Percentiles rank a stretch among this genome's conserved stretches.
phyloP scores from a whole-genome alignment of 2,329 filamentous ascomycete species.

The Aureobasidium sp. region DNA sequence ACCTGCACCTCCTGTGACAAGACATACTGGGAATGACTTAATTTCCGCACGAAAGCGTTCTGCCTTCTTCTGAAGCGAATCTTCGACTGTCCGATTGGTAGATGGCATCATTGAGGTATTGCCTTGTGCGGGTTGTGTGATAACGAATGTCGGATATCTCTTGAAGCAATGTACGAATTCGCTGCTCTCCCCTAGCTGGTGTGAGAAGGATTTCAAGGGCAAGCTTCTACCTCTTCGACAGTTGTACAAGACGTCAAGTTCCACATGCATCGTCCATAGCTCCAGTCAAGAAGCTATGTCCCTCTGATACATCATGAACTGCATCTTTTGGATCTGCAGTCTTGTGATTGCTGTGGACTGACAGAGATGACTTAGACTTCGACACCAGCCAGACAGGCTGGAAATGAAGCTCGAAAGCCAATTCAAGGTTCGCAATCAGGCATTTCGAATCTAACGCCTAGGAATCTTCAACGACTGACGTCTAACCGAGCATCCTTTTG shows the following conservation, averaged over 20 bases:
- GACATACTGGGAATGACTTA: slow-evolving; percentile 9
- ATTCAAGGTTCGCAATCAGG: neutral
- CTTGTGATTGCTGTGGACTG: too few species aligned
- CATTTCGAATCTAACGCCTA: neutral
- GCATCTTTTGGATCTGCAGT: neutral
- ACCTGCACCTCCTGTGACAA: slow-evolving; percentile 10
- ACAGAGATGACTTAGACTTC: neutral
- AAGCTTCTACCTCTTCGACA: neutral
- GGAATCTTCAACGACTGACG: neutral
- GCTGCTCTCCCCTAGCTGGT: neutral
- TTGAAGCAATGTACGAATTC: too few species aligned
- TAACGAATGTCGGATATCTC: neutral
- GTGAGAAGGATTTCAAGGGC: neutral
- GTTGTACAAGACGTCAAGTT: neutral
- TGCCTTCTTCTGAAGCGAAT: neutral
- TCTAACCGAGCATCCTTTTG: neutral
- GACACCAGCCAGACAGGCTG: neutral
- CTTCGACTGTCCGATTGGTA: neutral
- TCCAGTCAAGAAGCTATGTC: neutral
- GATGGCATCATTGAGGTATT: neutral
- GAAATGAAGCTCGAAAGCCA: neutral
- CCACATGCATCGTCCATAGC: neutral
- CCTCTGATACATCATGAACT: neutral
- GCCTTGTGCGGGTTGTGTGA: neutral
- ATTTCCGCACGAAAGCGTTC: slow-evolving; percentile 12